A percentile compares a stretch with the other conserved stretches of the same genome.
Evolutionary conservation across 768 basidiomycete genomes (phyloP).

Genomic region (Tylopilus intermedius): DNA sequence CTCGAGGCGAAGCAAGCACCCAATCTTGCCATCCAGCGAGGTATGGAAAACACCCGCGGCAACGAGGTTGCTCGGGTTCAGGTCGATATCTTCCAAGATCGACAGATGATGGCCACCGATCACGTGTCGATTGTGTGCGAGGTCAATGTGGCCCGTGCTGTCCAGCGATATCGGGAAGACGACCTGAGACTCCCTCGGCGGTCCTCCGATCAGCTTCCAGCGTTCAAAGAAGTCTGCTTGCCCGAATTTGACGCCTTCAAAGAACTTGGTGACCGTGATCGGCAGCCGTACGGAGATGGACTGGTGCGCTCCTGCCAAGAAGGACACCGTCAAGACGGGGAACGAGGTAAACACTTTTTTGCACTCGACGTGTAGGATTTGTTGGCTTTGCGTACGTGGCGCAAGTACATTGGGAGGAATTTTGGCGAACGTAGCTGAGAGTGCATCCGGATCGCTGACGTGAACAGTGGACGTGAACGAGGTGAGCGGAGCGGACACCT

Average conservation of each 20-base stretch:
- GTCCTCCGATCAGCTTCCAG: slow-evolving; percentile 95
- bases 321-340: slow-evolving; percentile 83
- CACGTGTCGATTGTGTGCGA: slow-evolving; percentile 66
- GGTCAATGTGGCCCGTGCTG: slow-evolving; percentile 65
- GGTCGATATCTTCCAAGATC: slow-evolving; percentile 80
- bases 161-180: slow-evolving; percentile 79
- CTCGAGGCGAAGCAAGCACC: slow-evolving; percentile 87
- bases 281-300: slow-evolving; percentile 80
- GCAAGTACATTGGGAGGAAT: slow-evolving; percentile 80
- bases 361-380: slow-evolving; percentile 92
- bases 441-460: slow-evolving; percentile 65
- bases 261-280: slow-evolving; percentile 84
- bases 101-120: slow-evolving; percentile 75
- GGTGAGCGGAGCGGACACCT: slow-evolving; percentile 81
- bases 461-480: slow-evolving; percentile 84
- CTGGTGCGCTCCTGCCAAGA: slow-evolving; percentile 88
- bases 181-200: slow-evolving; percentile 85
- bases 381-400: slow-evolving; percentile 85
- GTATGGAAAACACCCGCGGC: slow-evolving; percentile 96
- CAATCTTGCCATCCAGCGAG: slow-evolving; percentile 88
- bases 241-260: slow-evolving; percentile 86
- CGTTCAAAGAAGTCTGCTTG: slow-evolving; percentile 91
- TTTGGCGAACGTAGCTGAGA: slow-evolving; percentile 84
- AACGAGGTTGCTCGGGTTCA: slow-evolving; percentile 90
- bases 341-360: slow-evolving; percentile 74